Conservation (phyloP, 1,284 basidiomycete species). For the Austroboletus novae-zelandiae region DNA sequence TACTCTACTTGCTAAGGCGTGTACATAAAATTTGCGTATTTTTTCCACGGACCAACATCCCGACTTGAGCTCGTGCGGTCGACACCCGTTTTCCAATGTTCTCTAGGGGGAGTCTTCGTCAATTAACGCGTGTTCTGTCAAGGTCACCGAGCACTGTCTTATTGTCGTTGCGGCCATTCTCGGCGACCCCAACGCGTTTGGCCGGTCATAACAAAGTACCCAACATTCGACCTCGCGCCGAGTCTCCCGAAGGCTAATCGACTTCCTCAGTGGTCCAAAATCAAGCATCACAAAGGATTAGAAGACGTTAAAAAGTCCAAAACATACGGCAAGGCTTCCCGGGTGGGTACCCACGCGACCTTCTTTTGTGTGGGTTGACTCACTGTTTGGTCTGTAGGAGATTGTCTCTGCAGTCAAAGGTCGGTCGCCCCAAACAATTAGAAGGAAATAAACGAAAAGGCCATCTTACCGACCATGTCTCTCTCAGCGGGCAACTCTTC, state of each 20-base stretch:
- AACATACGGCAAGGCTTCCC: constrained; percentile 56
- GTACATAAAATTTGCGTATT: background rate
- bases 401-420: constrained; percentile 67
- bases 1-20: too few relatives aligned
- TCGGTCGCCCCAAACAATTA: constrained; percentile 32
- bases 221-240: background rate
- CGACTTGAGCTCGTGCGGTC: background rate
- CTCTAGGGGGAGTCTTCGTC: constrained; percentile 2
- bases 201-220: constrained; percentile 70
- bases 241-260: background rate
- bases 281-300: constrained; percentile 76
- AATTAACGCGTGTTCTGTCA: constrained; percentile 1
- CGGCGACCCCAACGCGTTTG: constrained; percentile 32
- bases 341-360: constrained; percentile 41
- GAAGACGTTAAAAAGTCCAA: constrained; percentile 67
- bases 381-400: constrained; percentile 48
- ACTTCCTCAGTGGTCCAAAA: constrained; percentile 76
- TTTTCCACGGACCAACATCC: constrained; percentile 12
- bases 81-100: constrained; percentile 12
- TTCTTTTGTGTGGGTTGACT: background rate
- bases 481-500: constrained; percentile 58
- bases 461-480: background rate
- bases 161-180: constrained; percentile 35
- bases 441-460: background rate
- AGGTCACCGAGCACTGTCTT: background rate